Percentiles rank a stretch among this genome's conserved stretches.
These are phyloP conservation scores for Ascochyta fabae DNA, from an alignment of 2,329 filamentous ascomycete species.

Conservation along the genomic window DNA sequence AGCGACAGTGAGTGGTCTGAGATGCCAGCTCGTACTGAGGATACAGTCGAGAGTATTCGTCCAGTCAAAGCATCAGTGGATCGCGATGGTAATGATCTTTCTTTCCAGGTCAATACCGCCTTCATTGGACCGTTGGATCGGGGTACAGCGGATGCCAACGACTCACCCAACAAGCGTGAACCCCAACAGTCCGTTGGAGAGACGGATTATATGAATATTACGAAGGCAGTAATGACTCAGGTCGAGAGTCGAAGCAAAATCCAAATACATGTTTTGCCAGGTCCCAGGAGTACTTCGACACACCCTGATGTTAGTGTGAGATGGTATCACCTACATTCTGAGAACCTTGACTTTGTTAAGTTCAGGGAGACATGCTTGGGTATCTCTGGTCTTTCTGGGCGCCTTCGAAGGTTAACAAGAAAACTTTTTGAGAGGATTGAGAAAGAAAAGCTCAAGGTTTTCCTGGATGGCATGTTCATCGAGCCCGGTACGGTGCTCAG, in stretches of 20 bases:
- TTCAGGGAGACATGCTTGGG: conserved; percentile 35
- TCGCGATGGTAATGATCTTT: conserved; percentile 32
- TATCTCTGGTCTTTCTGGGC: conserved; percentile 26
- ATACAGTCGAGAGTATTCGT: not conserved
- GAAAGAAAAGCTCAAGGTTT: conserved; percentile 34
- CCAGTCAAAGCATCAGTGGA: conserved; percentile 22
- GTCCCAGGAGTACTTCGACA: conserved; percentile 25
- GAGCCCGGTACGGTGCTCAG: conserved; percentile 43
- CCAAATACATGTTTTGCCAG: conserved; percentile 29
- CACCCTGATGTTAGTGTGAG: conserved; percentile 19
- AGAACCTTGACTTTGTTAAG: conserved; percentile 27
- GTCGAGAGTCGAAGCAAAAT: conserved; percentile 26
- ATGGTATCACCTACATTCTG: conserved; percentile 37
- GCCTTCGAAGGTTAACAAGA: conserved; percentile 21
- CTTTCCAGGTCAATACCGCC: conserved; percentile 27
- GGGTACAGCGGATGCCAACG: not conserved
- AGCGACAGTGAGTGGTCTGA: conserved; percentile 8
- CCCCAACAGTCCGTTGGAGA: conserved; percentile 8
- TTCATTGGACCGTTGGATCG: not conserved
- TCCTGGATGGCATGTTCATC: conserved; percentile 40
- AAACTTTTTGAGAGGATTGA: conserved; percentile 32
- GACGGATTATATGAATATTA: conserved; percentile 34
- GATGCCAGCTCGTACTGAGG: not conserved
- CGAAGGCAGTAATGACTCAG: conserved; percentile 26
- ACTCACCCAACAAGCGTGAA: not conserved